A percentile compares a stretch with the other conserved stretches of the same genome.
Conservation (phyloP, 148 eudicot species). For the Heliosperma pusillum region DNA sequence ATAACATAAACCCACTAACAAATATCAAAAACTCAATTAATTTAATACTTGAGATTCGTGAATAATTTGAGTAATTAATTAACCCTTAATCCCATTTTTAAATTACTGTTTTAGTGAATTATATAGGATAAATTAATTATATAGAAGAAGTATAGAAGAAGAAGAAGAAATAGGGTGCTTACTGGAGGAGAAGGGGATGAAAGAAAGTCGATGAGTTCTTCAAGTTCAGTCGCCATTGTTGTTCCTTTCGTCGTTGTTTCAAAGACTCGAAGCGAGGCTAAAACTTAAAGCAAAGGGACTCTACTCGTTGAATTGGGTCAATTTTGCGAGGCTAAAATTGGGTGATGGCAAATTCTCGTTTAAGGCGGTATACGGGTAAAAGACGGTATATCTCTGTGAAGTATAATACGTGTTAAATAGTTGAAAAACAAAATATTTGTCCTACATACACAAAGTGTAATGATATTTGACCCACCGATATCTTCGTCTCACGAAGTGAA, state of each 20-base stretch:
- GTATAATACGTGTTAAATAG: no score
- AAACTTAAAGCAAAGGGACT: neutral
- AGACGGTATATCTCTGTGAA: no score
- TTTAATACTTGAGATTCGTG: neutral
- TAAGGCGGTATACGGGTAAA: no score
- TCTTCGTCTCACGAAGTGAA: no score
- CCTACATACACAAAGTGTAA: no score
- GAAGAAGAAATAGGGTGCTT: no score
- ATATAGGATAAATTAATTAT: neutral
- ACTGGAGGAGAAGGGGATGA: conserved; percentile 84
- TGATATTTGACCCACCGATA: no score
- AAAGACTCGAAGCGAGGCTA: no score
- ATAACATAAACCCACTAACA: neutral
- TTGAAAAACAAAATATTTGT: no score
- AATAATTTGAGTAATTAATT: neutral
- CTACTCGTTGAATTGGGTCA: no score
- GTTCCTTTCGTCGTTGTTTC: neutral
- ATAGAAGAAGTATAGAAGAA: neutral
- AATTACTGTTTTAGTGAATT: neutral
- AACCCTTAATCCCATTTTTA: neutral
- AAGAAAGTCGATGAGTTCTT: conserved; percentile 82
- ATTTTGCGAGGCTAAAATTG: no score
- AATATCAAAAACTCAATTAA: neutral
- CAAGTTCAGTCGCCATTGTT: conserved; percentile 85
- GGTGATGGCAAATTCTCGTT: no score